These are phyloP conservation scores for Durio zibethinus DNA, from an alignment of 345 rosid species.

Conservation along the genomic window DNA sequence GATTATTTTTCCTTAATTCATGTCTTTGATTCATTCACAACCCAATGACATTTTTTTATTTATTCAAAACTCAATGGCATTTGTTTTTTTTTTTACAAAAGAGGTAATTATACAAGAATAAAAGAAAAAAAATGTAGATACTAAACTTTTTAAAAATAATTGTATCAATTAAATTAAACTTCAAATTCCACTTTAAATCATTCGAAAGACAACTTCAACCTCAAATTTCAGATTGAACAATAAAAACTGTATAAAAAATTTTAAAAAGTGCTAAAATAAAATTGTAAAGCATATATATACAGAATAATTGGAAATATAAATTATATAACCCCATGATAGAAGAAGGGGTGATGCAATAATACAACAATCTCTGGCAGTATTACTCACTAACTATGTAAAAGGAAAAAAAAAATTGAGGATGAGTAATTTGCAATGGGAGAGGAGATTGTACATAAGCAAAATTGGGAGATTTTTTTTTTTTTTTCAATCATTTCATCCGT, in stretches of 20 bases:
- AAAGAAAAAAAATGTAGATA: too few species aligned
- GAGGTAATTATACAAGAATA: too few species aligned
- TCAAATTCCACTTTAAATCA: too few species aligned
- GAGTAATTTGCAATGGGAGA: constrained; percentile 3
- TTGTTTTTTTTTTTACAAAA: too few species aligned
- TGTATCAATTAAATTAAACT: too few species aligned
- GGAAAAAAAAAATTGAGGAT: not conserved
- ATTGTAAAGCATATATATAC: not conserved
- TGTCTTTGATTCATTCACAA: too few species aligned
- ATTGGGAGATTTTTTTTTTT: constrained; percentile 17
- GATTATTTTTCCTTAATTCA: not conserved
- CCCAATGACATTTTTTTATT: too few species aligned
- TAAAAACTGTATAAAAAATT: not conserved
- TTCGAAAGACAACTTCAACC: too few species aligned
- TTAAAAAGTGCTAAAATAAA: not conserved
- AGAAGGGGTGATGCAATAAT: not conserved
- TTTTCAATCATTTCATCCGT: not conserved
- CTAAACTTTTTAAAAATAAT: too few species aligned
- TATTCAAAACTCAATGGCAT: too few species aligned
- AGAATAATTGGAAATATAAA: not conserved
- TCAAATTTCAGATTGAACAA: not conserved
- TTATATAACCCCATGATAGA: not conserved
- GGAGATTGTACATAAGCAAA: constrained; percentile 25
- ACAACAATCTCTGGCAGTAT: not conserved
- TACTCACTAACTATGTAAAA: constrained; percentile 1